Evolutionary conservation across 805 yeast genomes (phyloP).

Genomic region (Teunomyces aglyptinius): DNA sequence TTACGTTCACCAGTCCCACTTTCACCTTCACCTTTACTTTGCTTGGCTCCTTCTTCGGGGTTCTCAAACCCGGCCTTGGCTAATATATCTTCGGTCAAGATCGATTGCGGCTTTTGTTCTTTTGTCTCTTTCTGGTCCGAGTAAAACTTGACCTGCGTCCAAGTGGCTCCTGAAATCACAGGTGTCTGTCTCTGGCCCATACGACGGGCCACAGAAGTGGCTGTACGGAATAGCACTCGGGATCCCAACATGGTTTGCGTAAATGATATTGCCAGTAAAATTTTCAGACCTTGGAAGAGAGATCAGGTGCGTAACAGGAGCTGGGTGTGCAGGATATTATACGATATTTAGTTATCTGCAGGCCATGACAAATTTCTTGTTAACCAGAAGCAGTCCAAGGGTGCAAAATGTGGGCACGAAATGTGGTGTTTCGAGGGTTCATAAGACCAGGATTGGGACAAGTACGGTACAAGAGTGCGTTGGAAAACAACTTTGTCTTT

Average conservation of each 20-base stretch:
- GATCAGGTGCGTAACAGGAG: not conserved
- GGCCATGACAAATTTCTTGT: not conserved
- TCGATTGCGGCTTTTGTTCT: conserved; percentile 12
- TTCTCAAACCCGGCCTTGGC: conserved; percentile 81
- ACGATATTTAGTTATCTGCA: not conserved
- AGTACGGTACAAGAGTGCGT: conserved; percentile 2
- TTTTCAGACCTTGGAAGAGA: not conserved
- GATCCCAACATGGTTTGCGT: not conserved
- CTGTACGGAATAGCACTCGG: conserved; percentile 3
- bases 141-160: conserved; percentile 1
- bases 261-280: not conserved
- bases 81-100: conserved; percentile 77
- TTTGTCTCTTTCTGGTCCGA: not conserved
- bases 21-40: conserved; percentile 10
- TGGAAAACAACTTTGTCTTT: conserved; percentile 11
- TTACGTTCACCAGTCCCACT: conserved; percentile 15
- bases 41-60: conserved; percentile 15
- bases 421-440: not conserved
- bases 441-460: not conserved
- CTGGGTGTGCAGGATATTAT: not conserved
- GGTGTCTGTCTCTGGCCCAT: not conserved
- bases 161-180: not conserved
- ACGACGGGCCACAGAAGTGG: not conserved
- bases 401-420: not conserved
- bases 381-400: too few species aligned